Evolutionary conservation across 164 flowering plant species (phyloP).

Genomic region (Tetracentron sinense): DNA sequence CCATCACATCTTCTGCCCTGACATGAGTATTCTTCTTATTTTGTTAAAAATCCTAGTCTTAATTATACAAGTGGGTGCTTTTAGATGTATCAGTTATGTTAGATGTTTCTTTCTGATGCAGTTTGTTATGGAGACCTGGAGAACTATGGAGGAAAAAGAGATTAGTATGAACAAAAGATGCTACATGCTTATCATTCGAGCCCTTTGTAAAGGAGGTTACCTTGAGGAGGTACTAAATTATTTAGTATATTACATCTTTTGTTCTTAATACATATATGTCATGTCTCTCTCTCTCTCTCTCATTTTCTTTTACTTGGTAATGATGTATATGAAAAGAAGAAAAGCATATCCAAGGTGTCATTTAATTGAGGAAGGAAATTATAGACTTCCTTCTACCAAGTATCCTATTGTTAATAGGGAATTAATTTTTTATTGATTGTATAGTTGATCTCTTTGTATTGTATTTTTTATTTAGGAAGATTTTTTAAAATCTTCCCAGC

Average conservation of each 20-base stretch:
- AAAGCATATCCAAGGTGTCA: background rate
- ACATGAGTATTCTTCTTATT: background rate
- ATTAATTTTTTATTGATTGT: too few relatives aligned
- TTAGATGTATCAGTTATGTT: background rate
- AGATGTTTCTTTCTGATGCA: slow-evolving; percentile 26
- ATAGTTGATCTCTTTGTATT: too few relatives aligned
- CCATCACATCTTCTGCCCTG: background rate
- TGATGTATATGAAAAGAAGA: background rate
- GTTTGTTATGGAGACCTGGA: slow-evolving; percentile 91
- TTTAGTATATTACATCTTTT: background rate
- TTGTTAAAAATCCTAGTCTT: background rate
- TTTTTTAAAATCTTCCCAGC: too few relatives aligned
- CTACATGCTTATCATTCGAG: slow-evolving; percentile 37
- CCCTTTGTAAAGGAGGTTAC: slow-evolving; percentile 78
- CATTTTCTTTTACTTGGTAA: background rate
- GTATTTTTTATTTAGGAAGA: too few relatives aligned
- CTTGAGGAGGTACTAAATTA: slow-evolving; percentile 53
- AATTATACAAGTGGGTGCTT: background rate
- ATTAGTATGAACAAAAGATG: slow-evolving; percentile 36
- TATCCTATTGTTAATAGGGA: too few relatives aligned
- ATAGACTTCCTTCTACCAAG: background rate
- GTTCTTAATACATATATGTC: background rate
- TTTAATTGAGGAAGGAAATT: background rate
- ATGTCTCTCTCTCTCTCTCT: background rate
- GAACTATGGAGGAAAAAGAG: slow-evolving; percentile 50